A percentile compares a stretch with the other conserved stretches of the same genome.
These are phyloP conservation scores for Neurospora africana DNA, from an alignment of 495 filamentous ascomycete species.

Conservation along the genomic window DNA sequence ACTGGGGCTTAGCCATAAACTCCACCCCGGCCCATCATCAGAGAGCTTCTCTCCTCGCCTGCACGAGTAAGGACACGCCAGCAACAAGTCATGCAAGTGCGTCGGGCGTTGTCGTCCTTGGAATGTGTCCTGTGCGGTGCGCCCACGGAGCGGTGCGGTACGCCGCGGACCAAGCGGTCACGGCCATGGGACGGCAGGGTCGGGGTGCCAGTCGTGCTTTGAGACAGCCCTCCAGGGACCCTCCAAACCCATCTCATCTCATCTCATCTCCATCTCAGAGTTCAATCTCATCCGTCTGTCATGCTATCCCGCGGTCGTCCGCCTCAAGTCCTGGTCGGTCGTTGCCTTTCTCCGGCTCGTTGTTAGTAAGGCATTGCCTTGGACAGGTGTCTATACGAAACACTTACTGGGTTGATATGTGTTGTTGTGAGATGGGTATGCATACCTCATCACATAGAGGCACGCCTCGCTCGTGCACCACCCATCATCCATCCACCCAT, in stretches of 20 bases:
- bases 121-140: not conserved
- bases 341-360: not conserved
- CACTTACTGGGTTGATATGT: not conserved
- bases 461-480: not conserved
- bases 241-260: not conserved
- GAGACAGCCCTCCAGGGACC: not conserved
- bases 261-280: not conserved
- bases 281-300: not conserved
- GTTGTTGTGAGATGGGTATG: not conserved
- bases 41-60: not conserved
- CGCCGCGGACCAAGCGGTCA: not conserved
- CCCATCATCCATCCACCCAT: not conserved
- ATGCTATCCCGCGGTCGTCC: not conserved
- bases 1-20: not conserved
- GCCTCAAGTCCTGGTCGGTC: not conserved
- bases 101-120: conserved; percentile 3
- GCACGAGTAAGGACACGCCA: not conserved
- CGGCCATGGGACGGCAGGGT: not conserved
- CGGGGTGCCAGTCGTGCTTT: not conserved
- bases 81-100: not conserved
- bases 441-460: not conserved
- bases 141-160: not conserved
- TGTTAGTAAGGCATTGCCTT: conserved; percentile 10
- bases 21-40: not conserved
- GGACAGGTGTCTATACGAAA: conserved; percentile 12